Conservation (phyloP, 805 yeast species). For the Yarrowia phangngaensis region DNA sequence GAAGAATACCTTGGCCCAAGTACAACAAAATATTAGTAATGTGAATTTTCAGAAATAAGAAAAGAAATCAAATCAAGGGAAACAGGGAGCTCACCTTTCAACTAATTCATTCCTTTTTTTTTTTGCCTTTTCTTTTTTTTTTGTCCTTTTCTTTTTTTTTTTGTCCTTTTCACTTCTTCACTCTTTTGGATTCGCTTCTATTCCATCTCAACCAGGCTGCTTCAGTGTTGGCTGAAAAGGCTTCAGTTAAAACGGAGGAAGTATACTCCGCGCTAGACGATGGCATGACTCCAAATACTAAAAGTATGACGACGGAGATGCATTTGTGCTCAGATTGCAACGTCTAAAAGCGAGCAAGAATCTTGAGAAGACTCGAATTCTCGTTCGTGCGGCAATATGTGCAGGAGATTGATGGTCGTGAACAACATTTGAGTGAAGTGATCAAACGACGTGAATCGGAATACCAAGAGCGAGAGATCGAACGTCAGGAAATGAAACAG, state of each 20-base stretch:
- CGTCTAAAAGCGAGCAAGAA: conserved; percentile 2
- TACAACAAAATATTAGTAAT: too few species aligned
- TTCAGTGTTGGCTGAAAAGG: not conserved
- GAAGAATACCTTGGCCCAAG: too few species aligned
- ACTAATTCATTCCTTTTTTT: too few species aligned
- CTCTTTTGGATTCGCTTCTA: too few species aligned
- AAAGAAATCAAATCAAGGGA: too few species aligned
- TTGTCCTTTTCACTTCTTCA: too few species aligned
- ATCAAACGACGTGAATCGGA: not conserved
- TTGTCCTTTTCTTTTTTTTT: too few species aligned
- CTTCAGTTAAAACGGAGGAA: conserved; percentile 2
- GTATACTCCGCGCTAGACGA: conserved; percentile 8
- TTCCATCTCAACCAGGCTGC: conserved; percentile 11
- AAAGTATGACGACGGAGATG: conserved; percentile 8
- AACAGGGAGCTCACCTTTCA: too few species aligned
- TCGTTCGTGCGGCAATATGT: conserved; percentile 13
- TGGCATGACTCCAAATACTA: conserved; percentile 1
- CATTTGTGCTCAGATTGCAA: conserved; percentile 15
- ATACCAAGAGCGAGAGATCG: conserved; percentile 4
- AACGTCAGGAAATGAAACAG: conserved; percentile 20
- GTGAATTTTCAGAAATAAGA: too few species aligned
- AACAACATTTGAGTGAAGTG: conserved; percentile 1
- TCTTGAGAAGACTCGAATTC: conserved; percentile 3
- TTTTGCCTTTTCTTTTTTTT: too few species aligned
- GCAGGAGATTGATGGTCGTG: conserved; percentile 10